Conservation (phyloP, 2,329 filamentous ascomycete genomes). For the Blastomyces gilchristii region DNA sequence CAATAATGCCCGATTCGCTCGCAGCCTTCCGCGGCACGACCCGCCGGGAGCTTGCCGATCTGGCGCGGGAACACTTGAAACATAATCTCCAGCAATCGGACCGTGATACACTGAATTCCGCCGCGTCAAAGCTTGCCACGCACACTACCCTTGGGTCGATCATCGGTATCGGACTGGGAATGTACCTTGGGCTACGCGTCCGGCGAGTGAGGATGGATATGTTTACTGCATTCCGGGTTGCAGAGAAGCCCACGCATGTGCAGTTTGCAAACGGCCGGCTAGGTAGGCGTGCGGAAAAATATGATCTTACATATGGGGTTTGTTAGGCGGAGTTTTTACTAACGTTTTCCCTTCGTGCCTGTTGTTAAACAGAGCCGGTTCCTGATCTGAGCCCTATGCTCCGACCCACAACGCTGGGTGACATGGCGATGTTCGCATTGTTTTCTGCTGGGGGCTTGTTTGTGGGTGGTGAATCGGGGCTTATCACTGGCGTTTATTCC, state of each 20-base stretch:
- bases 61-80: slow-evolving; percentile 50
- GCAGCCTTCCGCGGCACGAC: slow-evolving; percentile 39
- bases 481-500: slow-evolving; percentile 47
- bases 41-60: slow-evolving; percentile 42
- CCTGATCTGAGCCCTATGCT: slow-evolving; percentile 52
- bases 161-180: slow-evolving; percentile 49
- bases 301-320: neutral
- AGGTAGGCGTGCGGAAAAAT: slow-evolving; percentile 31
- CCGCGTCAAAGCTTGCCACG: slow-evolving; percentile 45
- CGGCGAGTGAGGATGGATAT: slow-evolving; percentile 47
- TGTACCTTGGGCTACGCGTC: slow-evolving; percentile 49
- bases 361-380: slow-evolving; percentile 40
- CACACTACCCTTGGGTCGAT: slow-evolving; percentile 51
- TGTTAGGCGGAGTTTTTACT: slow-evolving; percentile 2
- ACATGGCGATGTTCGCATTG: slow-evolving; percentile 53
- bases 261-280: slow-evolving; percentile 52
- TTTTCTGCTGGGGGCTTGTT: slow-evolving; percentile 53
- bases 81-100: slow-evolving; percentile 50
- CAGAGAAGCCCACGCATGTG: slow-evolving; percentile 53
- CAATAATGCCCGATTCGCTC: slow-evolving; percentile 34
- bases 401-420: slow-evolving; percentile 48
- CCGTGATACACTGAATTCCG: slow-evolving; percentile 47
- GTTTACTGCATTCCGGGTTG: slow-evolving; percentile 51
- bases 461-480: slow-evolving; percentile 52
- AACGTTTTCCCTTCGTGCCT: slow-evolving; percentile 1